Conservation (phyloP, 352 stramenopile species). For the Pythium apleroticum region DNA sequence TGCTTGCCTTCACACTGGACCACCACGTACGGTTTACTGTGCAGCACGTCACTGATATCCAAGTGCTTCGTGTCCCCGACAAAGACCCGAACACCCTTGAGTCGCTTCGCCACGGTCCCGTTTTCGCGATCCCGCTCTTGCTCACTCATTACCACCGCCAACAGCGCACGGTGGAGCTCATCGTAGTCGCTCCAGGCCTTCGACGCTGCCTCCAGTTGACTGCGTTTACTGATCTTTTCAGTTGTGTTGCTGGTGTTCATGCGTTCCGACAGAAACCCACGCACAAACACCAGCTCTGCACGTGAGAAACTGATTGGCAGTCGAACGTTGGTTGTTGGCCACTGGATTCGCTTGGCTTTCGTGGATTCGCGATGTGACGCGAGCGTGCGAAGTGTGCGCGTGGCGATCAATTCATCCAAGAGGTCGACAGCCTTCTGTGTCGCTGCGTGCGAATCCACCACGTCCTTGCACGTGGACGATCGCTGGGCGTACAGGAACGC, state of each 20-base stretch:
- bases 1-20: constrained; percentile 46
- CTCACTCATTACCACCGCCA: constrained; percentile 28
- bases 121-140: constrained; percentile 6
- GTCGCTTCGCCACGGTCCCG: constrained; percentile 6
- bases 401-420: constrained; percentile 22
- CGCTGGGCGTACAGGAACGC: constrained; percentile 52
- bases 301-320: constrained; percentile 19
- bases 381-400: constrained; percentile 12
- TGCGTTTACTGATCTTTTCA: constrained; percentile 18
- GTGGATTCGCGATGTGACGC: neutral
- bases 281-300: constrained; percentile 20
- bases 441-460: neutral
- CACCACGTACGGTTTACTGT: constrained; percentile 47
- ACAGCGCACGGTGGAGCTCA: constrained; percentile 41
- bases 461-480: constrained; percentile 18
- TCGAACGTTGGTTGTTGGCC: constrained; percentile 7
- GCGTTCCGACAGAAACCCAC: constrained; percentile 21
- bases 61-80: constrained; percentile 47
- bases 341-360: constrained; percentile 16
- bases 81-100: constrained; percentile 44
- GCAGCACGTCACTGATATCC: constrained; percentile 38
- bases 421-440: constrained; percentile 16
- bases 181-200: constrained; percentile 47
- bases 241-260: neutral
- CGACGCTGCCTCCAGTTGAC: constrained; percentile 19